Conservation (phyloP, 257 asterid genomes). For the Rubia yunnanensis region DNA sequence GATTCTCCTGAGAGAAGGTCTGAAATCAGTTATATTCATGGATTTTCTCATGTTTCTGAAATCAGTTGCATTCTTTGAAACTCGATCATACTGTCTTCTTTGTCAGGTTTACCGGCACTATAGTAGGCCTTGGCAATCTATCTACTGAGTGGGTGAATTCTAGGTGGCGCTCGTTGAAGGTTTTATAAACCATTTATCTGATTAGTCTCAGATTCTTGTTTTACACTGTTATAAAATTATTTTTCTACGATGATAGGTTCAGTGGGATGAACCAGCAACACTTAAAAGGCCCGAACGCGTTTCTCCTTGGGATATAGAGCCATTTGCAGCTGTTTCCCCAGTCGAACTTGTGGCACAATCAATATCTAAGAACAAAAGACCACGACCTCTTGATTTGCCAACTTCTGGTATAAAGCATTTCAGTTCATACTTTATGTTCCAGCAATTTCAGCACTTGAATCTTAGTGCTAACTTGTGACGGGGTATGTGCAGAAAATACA, state of each 20-base stretch:
- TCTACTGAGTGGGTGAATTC: constrained; percentile 61
- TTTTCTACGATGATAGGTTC: constrained; percentile 26
- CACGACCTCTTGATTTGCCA: constrained; percentile 6
- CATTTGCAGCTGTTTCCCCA: constrained; percentile 23
- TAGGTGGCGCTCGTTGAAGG: constrained; percentile 86
- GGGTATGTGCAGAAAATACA: constrained; percentile 26
- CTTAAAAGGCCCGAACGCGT: constrained; percentile 40
- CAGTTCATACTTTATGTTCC: too few relatives aligned
- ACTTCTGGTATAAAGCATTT: not conserved
- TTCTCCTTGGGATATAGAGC: constrained; percentile 61
- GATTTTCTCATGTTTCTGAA: not conserved
- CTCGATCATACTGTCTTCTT: not conserved
- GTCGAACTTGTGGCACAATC: constrained; percentile 11
- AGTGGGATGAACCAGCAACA: constrained; percentile 50
- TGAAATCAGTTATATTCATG: not conserved
- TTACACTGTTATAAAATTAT: not conserved
- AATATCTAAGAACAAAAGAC: constrained; percentile 20
- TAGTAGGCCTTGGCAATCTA: constrained; percentile 57
- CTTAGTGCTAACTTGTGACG: not conserved
- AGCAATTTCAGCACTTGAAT: not conserved
- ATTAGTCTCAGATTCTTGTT: not conserved
- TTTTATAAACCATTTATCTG: constrained; percentile 6
- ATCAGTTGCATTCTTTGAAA: not conserved
- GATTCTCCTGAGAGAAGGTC: constrained; percentile 48
- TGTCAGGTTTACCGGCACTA: constrained; percentile 64